These are phyloP conservation scores for Ceratobasidium sp. DNA, from an alignment of 1,284 basidiomycete species.

Conservation along the genomic window DNA sequence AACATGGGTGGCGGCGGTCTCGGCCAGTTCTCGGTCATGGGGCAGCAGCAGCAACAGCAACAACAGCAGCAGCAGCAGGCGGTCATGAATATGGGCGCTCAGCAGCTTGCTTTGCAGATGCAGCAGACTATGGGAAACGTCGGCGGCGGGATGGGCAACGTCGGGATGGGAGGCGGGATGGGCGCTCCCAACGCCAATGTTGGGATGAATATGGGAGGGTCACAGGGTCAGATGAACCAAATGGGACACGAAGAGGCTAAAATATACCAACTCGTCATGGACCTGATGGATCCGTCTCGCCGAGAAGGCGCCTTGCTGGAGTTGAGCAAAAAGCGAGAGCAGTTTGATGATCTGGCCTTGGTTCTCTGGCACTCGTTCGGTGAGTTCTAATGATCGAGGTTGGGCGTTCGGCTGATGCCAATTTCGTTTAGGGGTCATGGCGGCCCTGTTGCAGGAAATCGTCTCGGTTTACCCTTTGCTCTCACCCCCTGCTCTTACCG, in stretches of 20 bases:
- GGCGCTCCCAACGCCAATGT: slow-evolving; percentile 26
- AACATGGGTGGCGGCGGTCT: slow-evolving; percentile 12
- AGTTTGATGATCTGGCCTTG: slow-evolving; percentile 97
- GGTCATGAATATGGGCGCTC: slow-evolving; percentile 38
- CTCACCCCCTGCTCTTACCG: slow-evolving; percentile 95
- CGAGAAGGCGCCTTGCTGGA: slow-evolving; percentile 91
- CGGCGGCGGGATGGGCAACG: slow-evolving; percentile 6
- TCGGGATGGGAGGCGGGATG: slow-evolving; percentile 34
- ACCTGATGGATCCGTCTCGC: slow-evolving; percentile 80
- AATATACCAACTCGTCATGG: slow-evolving; percentile 84
- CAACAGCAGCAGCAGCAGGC: slow-evolving; percentile 40
- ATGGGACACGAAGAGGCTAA: slow-evolving; percentile 74
- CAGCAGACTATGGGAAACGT: slow-evolving; percentile 41
- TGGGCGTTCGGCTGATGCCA: neutral
- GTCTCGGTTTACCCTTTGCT: slow-evolving; percentile 98
- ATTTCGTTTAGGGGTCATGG: slow-evolving; percentile 91
- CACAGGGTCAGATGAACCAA: slow-evolving; percentile 35
- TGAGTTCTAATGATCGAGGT: slow-evolving; percentile 58
- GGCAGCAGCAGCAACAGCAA: slow-evolving; percentile 38
- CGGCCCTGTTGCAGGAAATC: slow-evolving; percentile 97
- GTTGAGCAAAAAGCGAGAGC: slow-evolving; percentile 98
- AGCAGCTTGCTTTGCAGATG: slow-evolving; percentile 37
- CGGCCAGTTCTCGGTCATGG: slow-evolving; percentile 31
- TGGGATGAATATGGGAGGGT: slow-evolving; percentile 23
- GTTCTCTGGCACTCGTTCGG: slow-evolving; percentile 99